Base-by-base conservation (phyloP, 306 rosid species). In the Crotalaria pallida region DNA sequence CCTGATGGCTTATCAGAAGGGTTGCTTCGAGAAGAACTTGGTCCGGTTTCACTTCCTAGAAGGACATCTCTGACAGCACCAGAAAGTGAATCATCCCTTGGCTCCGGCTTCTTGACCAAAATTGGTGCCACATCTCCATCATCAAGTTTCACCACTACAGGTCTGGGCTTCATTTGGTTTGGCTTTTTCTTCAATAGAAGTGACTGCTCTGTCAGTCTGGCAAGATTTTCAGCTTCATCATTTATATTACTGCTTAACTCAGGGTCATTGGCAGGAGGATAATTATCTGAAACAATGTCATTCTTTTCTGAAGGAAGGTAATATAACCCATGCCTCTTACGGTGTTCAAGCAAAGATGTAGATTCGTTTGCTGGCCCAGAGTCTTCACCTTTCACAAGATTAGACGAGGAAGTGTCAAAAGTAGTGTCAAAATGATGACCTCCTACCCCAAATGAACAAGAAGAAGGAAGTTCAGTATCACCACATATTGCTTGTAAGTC, bases 301-400 rank as follows among this genome's bases (percentile, higher is more conserved):
- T 78, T 81, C 81, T 84, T 88, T 77, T 79, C 97, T 36, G 95
- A 85, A 69, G 88, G 77, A 78, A 94, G 97, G 83, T 94, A 90
- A 84, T 88, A 94, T 41, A 94, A 74, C 16, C 92, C 99, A 57
- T 94, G 99, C 36, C 96, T 85, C 76, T 80, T 94, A 8, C 99
- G 95, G 71, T 94, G 99, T 65, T 94, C 92, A 65, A 91, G 92
- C 79, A 88, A 84, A 59, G 88, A 88, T 60, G 97, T 81, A 31
- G 96, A 82, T 77, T 89, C 95, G 19, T 65, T 94, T 33, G 73
- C 79, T 29, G 85, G 66, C 70, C 69, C 88, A 43, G 76, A 67
- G 48, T 87, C 95, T 57, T 81, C 92, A 51, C 45, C 81, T 67
- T 57, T 74, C 58, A 73, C 74, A 58, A 64, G 81, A 59, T 66